Evolutionary conservation across 441 rosid species (phyloP).

Genomic region (Theobroma grandiflorum): DNA sequence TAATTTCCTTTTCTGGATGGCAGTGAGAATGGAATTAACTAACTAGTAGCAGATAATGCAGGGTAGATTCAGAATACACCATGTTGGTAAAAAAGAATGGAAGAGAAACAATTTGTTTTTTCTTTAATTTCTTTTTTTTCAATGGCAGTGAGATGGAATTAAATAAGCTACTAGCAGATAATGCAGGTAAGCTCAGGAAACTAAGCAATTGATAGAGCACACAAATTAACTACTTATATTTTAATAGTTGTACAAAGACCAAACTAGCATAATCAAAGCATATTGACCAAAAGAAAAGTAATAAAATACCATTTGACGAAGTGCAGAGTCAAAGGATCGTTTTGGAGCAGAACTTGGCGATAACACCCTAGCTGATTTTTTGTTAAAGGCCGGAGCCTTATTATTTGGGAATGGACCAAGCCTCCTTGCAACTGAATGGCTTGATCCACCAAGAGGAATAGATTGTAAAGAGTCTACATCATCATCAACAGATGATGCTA

Average conservation of each 20-base stretch:
- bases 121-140: background rate
- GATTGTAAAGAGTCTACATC: slow-evolving; percentile 80
- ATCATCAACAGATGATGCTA: slow-evolving; percentile 96
- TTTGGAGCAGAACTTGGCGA: slow-evolving; percentile 92
- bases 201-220: slow-evolving; percentile 15
- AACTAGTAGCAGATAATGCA: slow-evolving; percentile 12
- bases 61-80: slow-evolving; percentile 1
- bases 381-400: slow-evolving; percentile 67
- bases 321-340: slow-evolving; percentile 77
- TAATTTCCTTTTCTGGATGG: background rate
- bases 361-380: slow-evolving; percentile 57
- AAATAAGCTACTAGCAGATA: slow-evolving; percentile 17
- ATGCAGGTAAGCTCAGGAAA: background rate
- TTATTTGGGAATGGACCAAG: slow-evolving; percentile 64
- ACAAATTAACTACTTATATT: slow-evolving; percentile 17
- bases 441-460: slow-evolving; percentile 60
- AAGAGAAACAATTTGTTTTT: background rate
- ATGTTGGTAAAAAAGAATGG: background rate
- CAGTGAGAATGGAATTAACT: slow-evolving; percentile 19
- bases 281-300: slow-evolving; percentile 18
- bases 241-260: background rate
- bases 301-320: slow-evolving; percentile 83
- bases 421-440: slow-evolving; percentile 60
- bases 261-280: slow-evolving; percentile 14
- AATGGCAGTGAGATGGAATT: slow-evolving; percentile 13